Base-by-base conservation (phyloP, 2,329 filamentous ascomycete species). In the Cladosporium sp. region DNA sequence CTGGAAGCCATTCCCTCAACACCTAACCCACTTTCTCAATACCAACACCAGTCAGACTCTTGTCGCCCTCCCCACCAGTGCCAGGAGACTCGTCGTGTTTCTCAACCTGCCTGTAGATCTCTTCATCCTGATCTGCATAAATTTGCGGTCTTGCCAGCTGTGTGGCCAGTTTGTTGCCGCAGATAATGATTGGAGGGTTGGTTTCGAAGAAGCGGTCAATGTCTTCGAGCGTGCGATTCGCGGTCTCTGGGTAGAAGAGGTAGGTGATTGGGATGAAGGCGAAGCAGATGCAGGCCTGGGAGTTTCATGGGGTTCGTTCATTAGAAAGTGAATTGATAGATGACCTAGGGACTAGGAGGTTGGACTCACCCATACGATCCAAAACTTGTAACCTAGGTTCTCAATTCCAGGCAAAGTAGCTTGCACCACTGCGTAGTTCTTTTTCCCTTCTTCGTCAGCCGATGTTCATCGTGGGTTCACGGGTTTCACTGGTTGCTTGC, bases 171-270 rank as follows among this genome's bases (percentile, higher is more conserved):
- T 53, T 45, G 32, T 61, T 57, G 8, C 50, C 12, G 24, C 29
- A 51, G 22, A 62, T 43, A 11, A 59, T 36, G 30, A 61, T 24
- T 2, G 47, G 51, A 3, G 56, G 56, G 7, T 51, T 47, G n/a
- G 61, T 56, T 36, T 63, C 60, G 47, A 71, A 71, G 54, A 70
- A 69, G 4, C 68, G 62, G 37, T 60, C 58, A 30, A 59, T 59
- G 30, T 60, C 59, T 57, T 78, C 75, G 6, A 78, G 65, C 0
- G 74, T 72, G 8, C 70, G 66, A 41, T 72, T 65, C 5, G 70
- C 71, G 3, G 80, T 80, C 61, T 81, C 79, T 0, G 78, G 78
- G 50, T 78, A 78, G 39, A 80, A 68, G 52, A 75, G 67, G 58
- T 73, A 79, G 4, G 76, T 72, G 34, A 76, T 69, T 1, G 77